Base-by-base conservation (phyloP, 164 flowering plant species). In the Stephania japonica region DNA sequence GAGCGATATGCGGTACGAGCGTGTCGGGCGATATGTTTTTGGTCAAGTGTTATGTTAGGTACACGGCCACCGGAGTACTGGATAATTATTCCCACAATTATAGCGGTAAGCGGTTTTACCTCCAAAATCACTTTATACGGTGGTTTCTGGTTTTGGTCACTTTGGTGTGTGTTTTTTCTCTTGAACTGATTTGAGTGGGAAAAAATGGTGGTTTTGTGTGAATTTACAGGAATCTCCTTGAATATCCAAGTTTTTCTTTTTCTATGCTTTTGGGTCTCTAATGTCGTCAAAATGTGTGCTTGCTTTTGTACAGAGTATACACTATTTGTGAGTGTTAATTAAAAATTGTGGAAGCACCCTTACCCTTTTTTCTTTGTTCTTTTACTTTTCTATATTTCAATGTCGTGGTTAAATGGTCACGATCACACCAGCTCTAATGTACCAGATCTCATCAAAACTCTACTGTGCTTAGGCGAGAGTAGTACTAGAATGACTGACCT, bases 1-100 rank as follows among this genome's bases (percentile, higher is more conserved):
- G 82, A 75, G 77, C 76, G 19, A 89, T 85, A 12, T 95, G 99
- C 73, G 92, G 85, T 2, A 74, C 75, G 67, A 86, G 86, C 1
- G 78, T 65, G 8, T 89, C 76, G 44, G 99, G 96, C 0, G 97
- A 91, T 70, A 81, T 91, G 88, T 95, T 83, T 75, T 83, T 95
- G 78, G 96, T 75, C 10, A 95, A 95, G 83, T 95, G 99, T 56
- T 93, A 95, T 63, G 96, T 87, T 1, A 80, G 94, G 83, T 91
- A 82, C 75, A 76, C 89, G 1, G 67, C 74, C n/a, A n/a, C 38
- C 38, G 38, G 38, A 32, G 38, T 32, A 32, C 38, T 32, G 38
- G 38, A 32, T 32, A 32, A 0, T 32, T 32, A 32, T 32, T 32
- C 38, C 38, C 38, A 32, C 38, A 32, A 32, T 32, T 78, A 65